A percentile compares a stretch with the other conserved stretches of the same genome.
Conservation (phyloP, 768 basidiomycete species). For the Termitomyces heimii region DNA sequence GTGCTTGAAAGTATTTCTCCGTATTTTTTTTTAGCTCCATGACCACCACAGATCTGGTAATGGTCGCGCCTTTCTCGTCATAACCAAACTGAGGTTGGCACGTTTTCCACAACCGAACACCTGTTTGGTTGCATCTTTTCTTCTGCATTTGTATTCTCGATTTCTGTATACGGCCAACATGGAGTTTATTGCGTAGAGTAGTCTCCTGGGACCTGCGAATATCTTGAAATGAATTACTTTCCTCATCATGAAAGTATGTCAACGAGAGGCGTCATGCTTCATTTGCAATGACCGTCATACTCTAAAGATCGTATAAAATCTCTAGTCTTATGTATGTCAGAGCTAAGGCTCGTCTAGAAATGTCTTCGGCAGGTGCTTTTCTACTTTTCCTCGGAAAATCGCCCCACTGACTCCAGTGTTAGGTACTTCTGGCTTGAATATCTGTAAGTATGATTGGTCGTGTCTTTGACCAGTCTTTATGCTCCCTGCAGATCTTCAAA, state of each 20-base stretch:
- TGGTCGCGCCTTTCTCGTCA: neutral
- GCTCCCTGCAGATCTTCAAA: constrained; percentile 44
- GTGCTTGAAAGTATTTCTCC: neutral
- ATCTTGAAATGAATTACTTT: constrained; percentile 13
- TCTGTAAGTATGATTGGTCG: constrained; percentile 19
- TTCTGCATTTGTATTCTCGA: neutral
- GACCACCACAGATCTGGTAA: neutral
- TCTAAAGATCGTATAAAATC: constrained; percentile 10
- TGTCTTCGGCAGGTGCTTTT: constrained; percentile 17
- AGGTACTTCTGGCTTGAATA: constrained; percentile 32
- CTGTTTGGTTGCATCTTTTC: neutral
- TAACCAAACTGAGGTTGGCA: neutral
- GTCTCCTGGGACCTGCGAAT: constrained; percentile 2
- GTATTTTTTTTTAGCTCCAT: neutral
- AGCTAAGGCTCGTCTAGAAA: constrained; percentile 6
- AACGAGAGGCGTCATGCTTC: constrained; percentile 6
- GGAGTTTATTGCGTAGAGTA: constrained; percentile 3
- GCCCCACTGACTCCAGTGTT: neutral
- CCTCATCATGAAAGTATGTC: constrained; percentile 16
- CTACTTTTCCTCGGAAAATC: neutral
- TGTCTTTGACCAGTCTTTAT: constrained; percentile 2
- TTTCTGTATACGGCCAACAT: neutral
- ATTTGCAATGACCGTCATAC: constrained; percentile 1
- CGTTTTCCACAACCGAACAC: neutral
- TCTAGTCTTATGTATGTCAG: neutral